Base-by-base conservation (phyloP, 73 alveolate species). In the Strombidium stylifer region DNA sequence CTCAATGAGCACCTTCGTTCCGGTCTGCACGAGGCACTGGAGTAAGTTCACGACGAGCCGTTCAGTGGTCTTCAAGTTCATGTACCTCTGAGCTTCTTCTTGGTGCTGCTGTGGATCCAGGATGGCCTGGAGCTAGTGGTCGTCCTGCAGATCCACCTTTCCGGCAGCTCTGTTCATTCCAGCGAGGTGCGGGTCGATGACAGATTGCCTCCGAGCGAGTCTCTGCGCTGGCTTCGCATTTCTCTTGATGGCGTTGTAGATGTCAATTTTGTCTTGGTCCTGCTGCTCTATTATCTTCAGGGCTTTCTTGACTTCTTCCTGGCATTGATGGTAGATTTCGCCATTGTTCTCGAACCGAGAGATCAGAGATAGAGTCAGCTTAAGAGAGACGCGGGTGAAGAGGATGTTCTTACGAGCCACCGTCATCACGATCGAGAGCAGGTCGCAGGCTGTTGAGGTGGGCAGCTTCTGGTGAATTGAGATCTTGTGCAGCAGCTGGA, bases 401-500 rank as follows among this genome's bases (percentile, higher is more conserved):
- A 73, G 61, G 28, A 46, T 39, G 16, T 51, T 58, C 12, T 65
- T 45, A 20, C 49, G 59, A 41, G 60, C 30, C 25, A 74, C 55
- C 0, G 71, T 50, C 1, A 48, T 37, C 0, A 37, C 30, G 1
- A 85, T 67, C 20, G 83, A 35, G 14, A 46, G 35, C 6, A 87
- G 73, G 53, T 66, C 57, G 7, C 73, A 51, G 8, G 69, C 58
- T 47, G 76, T 80, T 65, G 86, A 93, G 47, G 83, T 70, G 51
- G 87, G 83, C 0, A 87, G 61, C 73, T 94, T 84, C 55, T 73
- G 78, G 3, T 91, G 76, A 65, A 69, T 86, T 74, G 81, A 68
- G 61, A 91, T 81, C 31, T 97, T 97, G 79, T 94, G 99, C 28
- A 87, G 56, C 12, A 94, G 93, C 3, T 89, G 86, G 19, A 79